Evolutionary conservation across 2,329 filamentous ascomycete genomes (phyloP), one percentile per base, ranked within the genome.

Genomic region (Trichophyton verrucosum): DNA sequence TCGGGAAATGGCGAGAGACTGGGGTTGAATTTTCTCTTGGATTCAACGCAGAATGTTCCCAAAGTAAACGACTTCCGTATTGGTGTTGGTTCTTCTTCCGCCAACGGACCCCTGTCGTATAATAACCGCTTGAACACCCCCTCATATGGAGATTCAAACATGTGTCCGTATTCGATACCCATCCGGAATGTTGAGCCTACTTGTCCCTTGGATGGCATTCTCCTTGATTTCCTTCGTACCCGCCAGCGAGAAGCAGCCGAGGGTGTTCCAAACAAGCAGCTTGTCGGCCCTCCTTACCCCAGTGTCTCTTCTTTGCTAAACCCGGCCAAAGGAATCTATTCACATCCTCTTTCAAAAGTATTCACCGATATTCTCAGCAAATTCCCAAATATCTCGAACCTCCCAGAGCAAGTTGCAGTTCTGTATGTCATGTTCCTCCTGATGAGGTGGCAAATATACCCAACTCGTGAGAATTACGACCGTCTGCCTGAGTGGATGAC

Each of bases 361-460:
- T 89, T 95, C 70, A 91, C 88, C 47, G 89, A 95, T 71, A 90
- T 95, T 62, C 78, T 95, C 9, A 80, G 82, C 64, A 89, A 87
- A n/a, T 95, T 95, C 67, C 89, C 90, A 0, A 86, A 88, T 66
- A 84, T 96, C 33, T 82, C 81, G 3, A 81, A 80, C n/a, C 79
- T 95, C 0, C 90, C 91, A 0, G 90, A 95, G 73, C 86, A 88
- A 67, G 84, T 95, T 0, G 90, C 87, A 7, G 84, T 89, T 5
- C 79, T 95, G 6, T 95, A 91, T 71, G 77, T 87, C 69, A 95
- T 95, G 88, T 95, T 95, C 73, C 80, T 91, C 36, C 71, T 91
- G 64, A 89, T 94, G 86, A 82, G 86, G 47, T 96, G 91, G 89
- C 85, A 89, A 70, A 87, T 95, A 61, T 83, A 83, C 30, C 89